Conservation (phyloP, 352 stramenopile genomes). For the Phytophthora pseudosyringae region DNA sequence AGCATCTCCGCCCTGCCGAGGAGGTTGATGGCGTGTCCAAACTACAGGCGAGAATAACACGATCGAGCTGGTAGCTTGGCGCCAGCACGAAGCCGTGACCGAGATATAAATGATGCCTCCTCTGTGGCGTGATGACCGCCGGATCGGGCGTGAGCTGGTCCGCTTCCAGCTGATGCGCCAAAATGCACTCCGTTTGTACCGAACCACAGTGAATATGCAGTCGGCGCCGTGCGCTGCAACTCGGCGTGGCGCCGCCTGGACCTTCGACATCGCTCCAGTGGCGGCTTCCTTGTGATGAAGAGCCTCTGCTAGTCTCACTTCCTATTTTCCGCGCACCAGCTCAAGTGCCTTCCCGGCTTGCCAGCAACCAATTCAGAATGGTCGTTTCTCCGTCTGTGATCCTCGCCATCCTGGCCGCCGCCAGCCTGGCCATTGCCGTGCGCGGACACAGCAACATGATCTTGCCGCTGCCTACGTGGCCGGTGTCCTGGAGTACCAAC, state of each 20-base stretch:
- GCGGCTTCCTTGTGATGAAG: no score
- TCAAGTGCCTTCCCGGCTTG: conserved; percentile 12
- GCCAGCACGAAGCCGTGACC: no score
- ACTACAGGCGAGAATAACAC: no score
- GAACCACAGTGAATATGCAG: conserved; percentile 5
- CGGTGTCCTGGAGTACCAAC: conserved; percentile 45
- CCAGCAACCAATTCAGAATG: conserved; percentile 14
- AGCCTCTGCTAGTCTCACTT: conserved; percentile 24
- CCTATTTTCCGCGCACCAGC: conserved; percentile 15
- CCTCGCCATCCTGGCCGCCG: conserved; percentile 10
- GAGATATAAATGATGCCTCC: conserved; percentile 21
- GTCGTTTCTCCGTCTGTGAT: conserved; percentile 13
- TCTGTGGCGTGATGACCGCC: neutral
- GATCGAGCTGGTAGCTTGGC: no score
- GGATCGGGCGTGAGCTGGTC: conserved; percentile 24
- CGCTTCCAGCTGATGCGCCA: conserved; percentile 31
- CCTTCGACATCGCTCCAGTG: no score
- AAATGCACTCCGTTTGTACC: conserved; percentile 24
- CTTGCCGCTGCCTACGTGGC: conserved; percentile 50
- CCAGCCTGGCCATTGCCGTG: conserved; percentile 4
- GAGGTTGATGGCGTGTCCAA: no score
- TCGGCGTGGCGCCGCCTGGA: no score
- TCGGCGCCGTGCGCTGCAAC: conserved; percentile 4
- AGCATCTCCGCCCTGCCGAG: no score
- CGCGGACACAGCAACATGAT: conserved; percentile 45